Base-by-base conservation (phyloP, 2,329 filamentous ascomycete genomes). In the Pseudovirgaria hyperparasitica region DNA sequence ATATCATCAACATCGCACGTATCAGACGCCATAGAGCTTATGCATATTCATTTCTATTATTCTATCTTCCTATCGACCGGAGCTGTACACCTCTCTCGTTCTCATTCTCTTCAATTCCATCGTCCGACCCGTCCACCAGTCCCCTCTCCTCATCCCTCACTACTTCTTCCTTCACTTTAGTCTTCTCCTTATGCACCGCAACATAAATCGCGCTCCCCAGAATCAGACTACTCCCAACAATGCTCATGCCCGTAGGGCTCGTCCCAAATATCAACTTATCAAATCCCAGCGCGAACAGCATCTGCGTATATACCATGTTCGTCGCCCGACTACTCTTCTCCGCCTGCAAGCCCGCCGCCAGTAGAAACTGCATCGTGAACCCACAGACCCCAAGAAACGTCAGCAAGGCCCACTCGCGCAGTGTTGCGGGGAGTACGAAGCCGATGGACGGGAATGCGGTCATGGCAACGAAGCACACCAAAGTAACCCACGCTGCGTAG, bases 301-400 rank as follows among this genome's bases (percentile, higher is more conserved):
- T 77, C 46, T 78, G 72, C 23, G 66, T 72, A 43, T 80, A 81
- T 0, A 75, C 58, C 71, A 79, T 76, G 29, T 71, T 72, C 0
- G 71, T 76, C 2, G 71, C 72, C 12, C 69, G 60, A 3, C 58
- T 57, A 1, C 65, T 67, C 35, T 76, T 77, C 43, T 86, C 79
- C 34, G 76, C 72, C 14, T 77, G 64, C 25, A 94, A 56, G 0
- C 82, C 84, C 1, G 72, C 68, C 1, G 85, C 90, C 11, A 92
- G 59, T n/a, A 92, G 63, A 39, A 84, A 84, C 65, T 93, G 86
- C 70, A 87, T 79, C 13, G 78, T 50, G 45, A 93, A 87, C 1
- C 86, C 86, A 37, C 76, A 76, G 0, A 72, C 44, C 0, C 80
- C 82, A 4, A 92, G 58, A 19, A 76, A 68, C 1, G 75, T 28